A percentile compares a stretch with the other conserved stretches of the same genome.
Conservation (phyloP, 2,329 filamentous ascomycete species). For the Calcarisporium arbuscula region DNA sequence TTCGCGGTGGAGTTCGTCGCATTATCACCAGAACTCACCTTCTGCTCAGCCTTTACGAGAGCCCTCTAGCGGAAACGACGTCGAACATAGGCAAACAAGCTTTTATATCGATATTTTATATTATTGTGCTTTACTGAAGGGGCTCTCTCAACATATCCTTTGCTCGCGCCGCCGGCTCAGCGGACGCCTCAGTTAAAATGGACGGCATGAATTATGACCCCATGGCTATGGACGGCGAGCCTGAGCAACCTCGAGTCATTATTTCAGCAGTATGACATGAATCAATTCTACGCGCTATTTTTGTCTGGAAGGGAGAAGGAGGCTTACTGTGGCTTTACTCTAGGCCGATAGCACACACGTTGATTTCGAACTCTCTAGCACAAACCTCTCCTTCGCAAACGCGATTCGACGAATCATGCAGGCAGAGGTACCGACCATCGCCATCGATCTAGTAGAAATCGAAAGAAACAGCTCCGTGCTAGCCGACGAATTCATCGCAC, state of each 20-base stretch:
- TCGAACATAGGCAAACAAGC: too few relatives aligned
- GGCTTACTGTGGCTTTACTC: too few relatives aligned
- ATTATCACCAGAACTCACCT: too few relatives aligned
- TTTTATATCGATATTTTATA: too few relatives aligned
- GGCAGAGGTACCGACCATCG: conserved; percentile 88
- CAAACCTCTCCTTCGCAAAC: conserved; percentile 89
- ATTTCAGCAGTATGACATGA: conserved; percentile 47
- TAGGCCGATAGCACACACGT: conserved; percentile 76
- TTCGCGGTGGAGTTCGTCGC: too few relatives aligned
- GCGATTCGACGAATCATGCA: conserved; percentile 85
- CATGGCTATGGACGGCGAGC: conserved; percentile 53
- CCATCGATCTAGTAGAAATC: conserved; percentile 91
- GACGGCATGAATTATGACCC: conserved; percentile 53
- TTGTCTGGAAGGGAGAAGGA: neutral
- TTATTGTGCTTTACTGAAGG: too few relatives aligned
- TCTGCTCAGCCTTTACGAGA: too few relatives aligned
- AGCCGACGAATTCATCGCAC: conserved; percentile 91
- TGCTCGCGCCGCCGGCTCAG: conserved; percentile 4
- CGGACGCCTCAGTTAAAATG: conserved; percentile 22
- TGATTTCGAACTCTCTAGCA: conserved; percentile 85
- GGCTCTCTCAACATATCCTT: too few relatives aligned
- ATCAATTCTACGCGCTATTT: conserved; percentile 6
- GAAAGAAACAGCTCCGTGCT: conserved; percentile 92
- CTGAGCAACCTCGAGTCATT: conserved; percentile 51
- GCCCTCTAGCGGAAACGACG: too few relatives aligned